Base-by-base conservation (phyloP, 2,329 filamentous ascomycete genomes). In the Cryphonectria japonica region DNA sequence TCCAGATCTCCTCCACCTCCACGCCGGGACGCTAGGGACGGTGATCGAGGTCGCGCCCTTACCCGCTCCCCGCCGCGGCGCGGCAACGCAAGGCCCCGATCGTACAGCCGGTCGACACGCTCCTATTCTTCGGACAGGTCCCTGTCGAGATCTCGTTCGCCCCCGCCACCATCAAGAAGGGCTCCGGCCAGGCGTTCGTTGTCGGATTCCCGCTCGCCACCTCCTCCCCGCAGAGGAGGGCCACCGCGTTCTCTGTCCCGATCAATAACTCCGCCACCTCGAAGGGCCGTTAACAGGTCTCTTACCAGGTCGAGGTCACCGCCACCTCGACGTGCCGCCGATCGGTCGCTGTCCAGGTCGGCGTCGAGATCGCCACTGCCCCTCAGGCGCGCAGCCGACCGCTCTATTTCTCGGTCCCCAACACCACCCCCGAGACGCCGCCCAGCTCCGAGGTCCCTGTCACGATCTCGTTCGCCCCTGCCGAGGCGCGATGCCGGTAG, bases 1-100 rank as follows among this genome's bases (percentile, higher is more conserved):
- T 83, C 83, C 52, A 63, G 72, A n/a, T 73, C 72, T 9, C 72
- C 72, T 6, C 72, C 72, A 37, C 59, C 72, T 34, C 69, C 69
- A n/a, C 71, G 71, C 6, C 72, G 70, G 57, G 70, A 52, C 50
- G 37, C 32, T 13, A 68, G 66, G 41, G 72, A 60, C 9, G 71
- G 46, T 37, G 43, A 37, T 5, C 66, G 72, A 22, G 72, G 72
- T 14, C 72, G 72, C 41, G 68, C 72, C 16, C 32, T 69, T 19
- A 72, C 68, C 37, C 72, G 37, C 46, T 71, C 71, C 19, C 72
- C 72, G 5, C 66, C 68, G 22, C 59, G 66, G 19, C 59, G 72
- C 16, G 50, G 54, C 19, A 39, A 62, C 14, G 69, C 67, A 7
- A 69, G 68, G 39, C 67, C 43, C 52, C 69, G 72, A 16, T 72